Evolutionary conservation across 2,329 filamentous ascomycete genomes (phyloP), one percentile per base, ranked within the genome.

Genomic region (Paradendryphiella salina): DNA sequence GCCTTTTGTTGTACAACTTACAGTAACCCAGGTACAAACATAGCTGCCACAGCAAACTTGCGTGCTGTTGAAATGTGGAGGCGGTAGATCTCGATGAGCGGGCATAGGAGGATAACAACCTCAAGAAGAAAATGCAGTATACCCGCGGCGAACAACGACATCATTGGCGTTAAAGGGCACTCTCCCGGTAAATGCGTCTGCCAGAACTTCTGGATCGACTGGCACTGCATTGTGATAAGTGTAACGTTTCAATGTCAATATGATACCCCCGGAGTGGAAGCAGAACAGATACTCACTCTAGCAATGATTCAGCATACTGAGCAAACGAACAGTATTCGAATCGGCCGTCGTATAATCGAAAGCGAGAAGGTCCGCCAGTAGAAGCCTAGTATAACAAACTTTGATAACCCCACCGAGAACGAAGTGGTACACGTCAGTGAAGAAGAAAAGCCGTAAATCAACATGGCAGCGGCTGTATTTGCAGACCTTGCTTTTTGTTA

Each of bases 101-200:
- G 61, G n/a, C 61, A 65, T 0, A 61, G 20, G 4, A 65, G 35
- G 26, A 64, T 64, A 6, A 45, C 57, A 10, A 63, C 32, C 41
- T 65, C 62, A 20, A 65, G 54, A 10, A 63, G n/a, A n/a, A 64
- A 57, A 23, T 65, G 62, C 6, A 56, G 59, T 33, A 65, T 61
- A 1, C 51, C 46, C 9, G 54, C 40, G 4, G 34, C 57, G 26
- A 57, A 62, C 3, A 65, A 49, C 4, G 56, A 57, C 37, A 60
- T 43, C 56, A 58, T 64, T 5, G 62, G 56, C 28, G 59, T 54
- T 11, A 65, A n/a, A 1, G 54, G 48, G 21, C 62, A 65, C 17
- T 32, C 53, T 3, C 57, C 60, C 8, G 50, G 50, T 5, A 59
- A 13, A 0, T 55, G 49, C 14, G 52, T 34, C 14, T 62, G 32